Conservation (phyloP, 2,329 filamentous ascomycete species). For the Fonsecaea multimorphosa region DNA sequence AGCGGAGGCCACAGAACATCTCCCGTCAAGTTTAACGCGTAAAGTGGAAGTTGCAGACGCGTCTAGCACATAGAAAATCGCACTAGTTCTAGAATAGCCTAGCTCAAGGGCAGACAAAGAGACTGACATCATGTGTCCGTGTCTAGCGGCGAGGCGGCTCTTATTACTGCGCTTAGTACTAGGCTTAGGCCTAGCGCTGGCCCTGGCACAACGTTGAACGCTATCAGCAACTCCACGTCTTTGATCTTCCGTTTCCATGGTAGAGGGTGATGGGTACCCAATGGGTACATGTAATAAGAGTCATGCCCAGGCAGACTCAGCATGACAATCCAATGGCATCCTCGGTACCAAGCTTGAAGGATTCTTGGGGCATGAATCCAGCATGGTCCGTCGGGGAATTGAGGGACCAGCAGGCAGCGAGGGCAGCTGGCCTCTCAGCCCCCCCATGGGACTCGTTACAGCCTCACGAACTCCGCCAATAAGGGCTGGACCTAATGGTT, state of each 20-base stretch:
- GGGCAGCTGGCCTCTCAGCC: constrained; percentile 10
- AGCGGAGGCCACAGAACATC: not conserved
- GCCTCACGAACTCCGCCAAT: constrained; percentile 14
- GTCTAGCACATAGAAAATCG: not conserved
- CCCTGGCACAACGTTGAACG: not conserved
- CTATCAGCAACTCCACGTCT: not conserved
- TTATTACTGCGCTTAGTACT: not conserved
- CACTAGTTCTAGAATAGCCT: not conserved
- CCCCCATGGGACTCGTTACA: not conserved
- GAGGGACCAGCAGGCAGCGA: constrained; percentile 7
- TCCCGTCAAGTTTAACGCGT: not conserved
- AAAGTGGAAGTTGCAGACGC: constrained; percentile 9
- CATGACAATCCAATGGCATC: constrained; percentile 6
- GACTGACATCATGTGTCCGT: not conserved
- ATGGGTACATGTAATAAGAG: not conserved
- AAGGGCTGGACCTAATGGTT: not conserved
- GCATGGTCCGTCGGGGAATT: not conserved
- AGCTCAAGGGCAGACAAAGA: not conserved
- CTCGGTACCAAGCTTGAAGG: not conserved
- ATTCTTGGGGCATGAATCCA: not conserved
- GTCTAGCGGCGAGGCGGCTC: too few species aligned
- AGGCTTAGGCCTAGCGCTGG: not conserved
- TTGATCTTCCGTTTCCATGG: not conserved
- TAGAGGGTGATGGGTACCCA: not conserved
- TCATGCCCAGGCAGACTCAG: constrained; percentile 4